These are phyloP conservation scores for Aspergillus uvarum DNA, from an alignment of 2,329 filamentous ascomycete genomes.

Conservation along the genomic window DNA sequence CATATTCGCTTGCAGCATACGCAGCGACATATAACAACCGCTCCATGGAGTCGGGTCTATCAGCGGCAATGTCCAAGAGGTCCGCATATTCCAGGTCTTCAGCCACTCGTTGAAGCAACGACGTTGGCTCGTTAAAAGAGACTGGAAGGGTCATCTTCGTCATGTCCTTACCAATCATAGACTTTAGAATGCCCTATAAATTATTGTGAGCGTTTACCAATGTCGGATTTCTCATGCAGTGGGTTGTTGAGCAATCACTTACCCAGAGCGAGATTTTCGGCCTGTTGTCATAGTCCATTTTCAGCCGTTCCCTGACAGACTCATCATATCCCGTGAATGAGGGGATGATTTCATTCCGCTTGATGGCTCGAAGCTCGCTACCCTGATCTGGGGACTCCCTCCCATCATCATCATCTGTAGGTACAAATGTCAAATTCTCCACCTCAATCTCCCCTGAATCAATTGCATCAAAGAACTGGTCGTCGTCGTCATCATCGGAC, in stretches of 20 bases:
- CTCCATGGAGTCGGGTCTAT: constrained; percentile 82
- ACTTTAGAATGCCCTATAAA: constrained; percentile 84
- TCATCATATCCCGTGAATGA: constrained; percentile 92
- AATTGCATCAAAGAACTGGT: constrained; percentile 97
- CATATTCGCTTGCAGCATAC: constrained; percentile 94
- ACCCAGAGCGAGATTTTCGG: constrained; percentile 97
- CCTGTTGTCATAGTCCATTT: constrained; percentile 86
- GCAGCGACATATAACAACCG: constrained; percentile 92
- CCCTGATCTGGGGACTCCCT: constrained; percentile 44
- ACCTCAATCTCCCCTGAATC: constrained; percentile 84
- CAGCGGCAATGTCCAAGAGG: constrained; percentile 82
- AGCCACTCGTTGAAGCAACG: constrained; percentile 86
- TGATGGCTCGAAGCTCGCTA: constrained; percentile 48
- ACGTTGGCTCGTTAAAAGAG: constrained; percentile 98
- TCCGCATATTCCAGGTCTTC: constrained; percentile 99
- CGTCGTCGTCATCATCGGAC: constrained; percentile 67
- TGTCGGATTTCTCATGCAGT: not conserved
- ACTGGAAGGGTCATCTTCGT: constrained; percentile 99
- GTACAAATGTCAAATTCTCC: constrained; percentile 59
- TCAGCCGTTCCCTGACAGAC: constrained; percentile 73
- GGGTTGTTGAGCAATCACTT: constrained; percentile 37
- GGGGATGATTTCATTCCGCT: constrained; percentile 65
- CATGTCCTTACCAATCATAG: constrained; percentile 99
- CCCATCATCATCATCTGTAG: constrained; percentile 47
- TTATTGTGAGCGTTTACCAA: constrained; percentile 7